Percentiles rank a stretch among this genome's conserved stretches.
These are phyloP conservation scores for Mortierella sp. DNA, from an alignment of 371 early-diverging fungal species.

Conservation along the genomic window DNA sequence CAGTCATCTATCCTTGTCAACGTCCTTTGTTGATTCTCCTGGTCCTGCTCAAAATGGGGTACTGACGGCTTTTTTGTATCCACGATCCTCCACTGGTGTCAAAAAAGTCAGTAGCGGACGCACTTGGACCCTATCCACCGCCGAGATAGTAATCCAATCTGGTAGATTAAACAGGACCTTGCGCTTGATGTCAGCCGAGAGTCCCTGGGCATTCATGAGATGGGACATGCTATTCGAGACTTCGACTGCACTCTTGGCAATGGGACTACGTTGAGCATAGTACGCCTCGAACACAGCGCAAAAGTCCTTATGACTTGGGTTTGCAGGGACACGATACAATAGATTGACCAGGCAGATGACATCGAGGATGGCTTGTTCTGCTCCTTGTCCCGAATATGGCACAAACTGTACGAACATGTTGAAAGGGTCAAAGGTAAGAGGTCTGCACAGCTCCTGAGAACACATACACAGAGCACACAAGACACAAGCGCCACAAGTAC, in stretches of 20 bases:
- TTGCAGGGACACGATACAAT: constrained; percentile 18
- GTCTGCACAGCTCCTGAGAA: too few species aligned
- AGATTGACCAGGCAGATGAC: constrained; percentile 36
- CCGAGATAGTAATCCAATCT: constrained; percentile 12
- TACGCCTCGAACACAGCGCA: constrained; percentile 21
- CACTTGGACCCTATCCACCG: constrained; percentile 29
- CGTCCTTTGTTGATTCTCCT: too few species aligned
- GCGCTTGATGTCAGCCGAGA: constrained; percentile 21
- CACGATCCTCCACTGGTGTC: constrained; percentile 25
- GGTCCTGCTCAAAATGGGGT: neutral
- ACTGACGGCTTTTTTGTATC: constrained; percentile 11
- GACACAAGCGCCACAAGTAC: too few species aligned
- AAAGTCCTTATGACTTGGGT: constrained; percentile 11
- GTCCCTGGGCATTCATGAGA: constrained; percentile 29
- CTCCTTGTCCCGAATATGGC: constrained; percentile 40
- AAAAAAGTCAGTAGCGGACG: constrained; percentile 30
- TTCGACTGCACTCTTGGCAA: constrained; percentile 22
- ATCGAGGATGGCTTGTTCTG: constrained; percentile 42
- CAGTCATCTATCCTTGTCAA: neutral
- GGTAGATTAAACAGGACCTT: constrained; percentile 34
- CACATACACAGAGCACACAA: too few species aligned
- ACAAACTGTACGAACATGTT: constrained; percentile 20
- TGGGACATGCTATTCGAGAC: constrained; percentile 24
- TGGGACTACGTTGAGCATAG: constrained; percentile 23
- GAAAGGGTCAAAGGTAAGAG: neutral